Evolutionary conservation across 2,329 filamentous ascomycete species (phyloP).

Genomic region (Sclerotinia glacialis): DNA sequence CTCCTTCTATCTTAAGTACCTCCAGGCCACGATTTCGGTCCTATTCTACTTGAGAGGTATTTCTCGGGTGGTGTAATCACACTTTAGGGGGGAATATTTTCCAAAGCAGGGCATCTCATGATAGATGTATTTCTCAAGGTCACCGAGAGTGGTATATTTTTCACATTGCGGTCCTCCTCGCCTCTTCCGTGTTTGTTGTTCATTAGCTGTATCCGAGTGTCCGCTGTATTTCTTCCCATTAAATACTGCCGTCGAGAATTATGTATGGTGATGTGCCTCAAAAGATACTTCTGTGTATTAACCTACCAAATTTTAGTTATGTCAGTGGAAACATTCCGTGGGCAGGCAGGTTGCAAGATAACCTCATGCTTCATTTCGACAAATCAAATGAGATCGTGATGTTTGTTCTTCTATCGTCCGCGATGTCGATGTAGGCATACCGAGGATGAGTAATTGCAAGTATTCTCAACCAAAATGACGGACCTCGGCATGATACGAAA

Average conservation of each 20-base stretch:
- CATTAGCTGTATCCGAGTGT: neutral
- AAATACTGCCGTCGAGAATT: neutral
- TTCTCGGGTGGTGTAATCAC: neutral
- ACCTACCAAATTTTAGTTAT: neutral
- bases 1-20: neutral
- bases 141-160: neutral
- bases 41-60: neutral
- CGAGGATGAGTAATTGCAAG: neutral
- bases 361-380: neutral
- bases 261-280: neutral
- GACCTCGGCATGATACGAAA: conserved; percentile 3
- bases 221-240: too few relatives aligned
- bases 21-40: neutral
- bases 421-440: neutral
- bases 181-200: too few relatives aligned
- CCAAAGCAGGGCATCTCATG: neutral
- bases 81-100: neutral
- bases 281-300: neutral
- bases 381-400: neutral
- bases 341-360: neutral
- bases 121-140: neutral
- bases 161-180: neutral
- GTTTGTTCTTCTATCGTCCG: too few relatives aligned
- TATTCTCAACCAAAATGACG: neutral
- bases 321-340: neutral